A percentile compares a stretch with the other conserved stretches of the same genome.
Conservation (phyloP, 148 eudicot species). For the Cornus florida region DNA sequence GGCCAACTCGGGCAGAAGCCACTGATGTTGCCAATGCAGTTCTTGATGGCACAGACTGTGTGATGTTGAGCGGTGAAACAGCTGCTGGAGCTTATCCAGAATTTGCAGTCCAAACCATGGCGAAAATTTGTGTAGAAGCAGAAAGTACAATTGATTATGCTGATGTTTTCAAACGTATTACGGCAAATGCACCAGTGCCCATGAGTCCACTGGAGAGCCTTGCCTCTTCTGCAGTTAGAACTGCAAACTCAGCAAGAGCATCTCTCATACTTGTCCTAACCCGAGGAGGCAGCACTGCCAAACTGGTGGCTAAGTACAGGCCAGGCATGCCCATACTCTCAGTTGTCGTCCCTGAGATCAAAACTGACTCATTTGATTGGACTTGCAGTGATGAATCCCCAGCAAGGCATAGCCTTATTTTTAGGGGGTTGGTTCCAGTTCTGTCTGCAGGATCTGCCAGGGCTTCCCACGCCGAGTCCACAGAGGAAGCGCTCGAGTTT, state of each 20-base stretch:
- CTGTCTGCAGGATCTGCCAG: slow-evolving; percentile 50
- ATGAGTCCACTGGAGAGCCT: slow-evolving; percentile 58
- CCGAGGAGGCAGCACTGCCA: slow-evolving; percentile 54
- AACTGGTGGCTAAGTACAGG: slow-evolving; percentile 54
- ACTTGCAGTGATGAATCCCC: slow-evolving; percentile 55
- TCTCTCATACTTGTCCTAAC: slow-evolving; percentile 46
- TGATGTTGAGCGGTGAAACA: slow-evolving; percentile 58
- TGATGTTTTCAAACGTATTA: slow-evolving; percentile 43
- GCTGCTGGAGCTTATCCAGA: slow-evolving; percentile 63
- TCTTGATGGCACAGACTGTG: slow-evolving; percentile 59
- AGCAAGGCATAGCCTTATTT: slow-evolving; percentile 48
- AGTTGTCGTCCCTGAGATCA: slow-evolving; percentile 52
- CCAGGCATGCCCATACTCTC: slow-evolving; percentile 53
- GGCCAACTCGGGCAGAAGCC: slow-evolving; percentile 59
- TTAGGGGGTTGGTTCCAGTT: slow-evolving; percentile 48
- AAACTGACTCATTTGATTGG: slow-evolving; percentile 57
- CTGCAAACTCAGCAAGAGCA: slow-evolving; percentile 47
- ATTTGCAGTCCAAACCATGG: slow-evolving; percentile 52
- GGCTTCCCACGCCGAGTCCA: slow-evolving; percentile 52
- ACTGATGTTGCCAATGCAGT: slow-evolving; percentile 60
- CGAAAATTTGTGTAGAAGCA: slow-evolving; percentile 50
- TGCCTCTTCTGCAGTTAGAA: slow-evolving; percentile 53
- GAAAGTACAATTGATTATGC: slow-evolving; percentile 47
- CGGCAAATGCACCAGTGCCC: slow-evolving; percentile 50
- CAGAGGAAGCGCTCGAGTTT: slow-evolving; percentile 50